A percentile compares a stretch with the other conserved stretches of the same genome.
Conservation (phyloP, 345 rosid species). For the Syzygium grande region DNA sequence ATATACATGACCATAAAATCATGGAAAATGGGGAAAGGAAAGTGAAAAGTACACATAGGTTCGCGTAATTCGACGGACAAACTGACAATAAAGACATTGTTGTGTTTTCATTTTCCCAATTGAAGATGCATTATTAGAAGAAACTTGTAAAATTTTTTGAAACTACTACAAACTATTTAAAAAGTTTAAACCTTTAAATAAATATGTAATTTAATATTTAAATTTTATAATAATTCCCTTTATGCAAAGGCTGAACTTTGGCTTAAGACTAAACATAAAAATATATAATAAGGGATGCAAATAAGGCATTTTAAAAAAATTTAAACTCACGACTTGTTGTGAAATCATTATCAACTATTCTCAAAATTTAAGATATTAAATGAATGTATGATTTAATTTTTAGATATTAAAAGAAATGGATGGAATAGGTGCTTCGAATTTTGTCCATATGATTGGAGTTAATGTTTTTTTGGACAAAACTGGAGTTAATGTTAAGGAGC, state of each 20-base stretch:
- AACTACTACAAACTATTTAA: neutral
- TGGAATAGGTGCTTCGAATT: neutral
- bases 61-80: accelerated
- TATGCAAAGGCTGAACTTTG: neutral
- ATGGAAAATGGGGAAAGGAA: neutral
- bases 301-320: too few relatives aligned
- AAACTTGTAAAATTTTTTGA: accelerated
- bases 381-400: too few relatives aligned
- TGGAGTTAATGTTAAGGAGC: neutral
- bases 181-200: accelerated
- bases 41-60: neutral
- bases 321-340: accelerated
- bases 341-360: accelerated
- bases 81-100: neutral
- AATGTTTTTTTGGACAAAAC: neutral
- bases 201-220: too few relatives aligned
- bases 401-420: neutral
- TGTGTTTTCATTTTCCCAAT: accelerated
- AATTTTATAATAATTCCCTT: neutral
- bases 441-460: neutral
- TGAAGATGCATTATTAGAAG: neutral
- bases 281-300: too few relatives aligned
- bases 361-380: too few relatives aligned
- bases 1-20: neutral
- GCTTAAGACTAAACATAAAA: too few relatives aligned